Conservation (phyloP, 2,329 filamentous ascomycete species). For the Cercospora berteroae region DNA sequence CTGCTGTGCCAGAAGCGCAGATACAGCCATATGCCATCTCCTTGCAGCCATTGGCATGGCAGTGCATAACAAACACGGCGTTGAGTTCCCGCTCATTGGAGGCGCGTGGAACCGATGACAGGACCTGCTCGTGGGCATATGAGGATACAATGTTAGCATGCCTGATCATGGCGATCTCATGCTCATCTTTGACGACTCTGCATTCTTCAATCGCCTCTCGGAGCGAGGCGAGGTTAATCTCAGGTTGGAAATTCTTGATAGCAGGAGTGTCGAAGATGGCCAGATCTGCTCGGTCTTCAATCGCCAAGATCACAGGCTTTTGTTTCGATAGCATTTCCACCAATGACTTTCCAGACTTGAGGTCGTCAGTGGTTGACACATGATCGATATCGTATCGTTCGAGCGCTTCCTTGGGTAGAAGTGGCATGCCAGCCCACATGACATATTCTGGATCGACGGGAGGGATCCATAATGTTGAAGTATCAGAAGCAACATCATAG, state of each 20-base stretch:
- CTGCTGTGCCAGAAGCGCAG: conserved; percentile 74
- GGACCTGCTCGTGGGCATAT: conserved; percentile 72
- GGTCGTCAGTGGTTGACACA: conserved; percentile 52
- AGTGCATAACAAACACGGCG: conserved; percentile 73
- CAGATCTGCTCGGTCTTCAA: conserved; percentile 66
- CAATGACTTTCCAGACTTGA: conserved; percentile 69
- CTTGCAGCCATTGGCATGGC: conserved; percentile 70
- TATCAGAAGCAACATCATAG: conserved; percentile 74
- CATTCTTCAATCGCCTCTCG: conserved; percentile 73
- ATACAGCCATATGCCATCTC: conserved; percentile 88
- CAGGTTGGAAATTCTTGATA: conserved; percentile 64
- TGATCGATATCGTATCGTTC: conserved; percentile 60
- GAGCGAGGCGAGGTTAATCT: conserved; percentile 57
- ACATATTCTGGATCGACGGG: conserved; percentile 84
- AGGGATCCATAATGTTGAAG: conserved; percentile 86
- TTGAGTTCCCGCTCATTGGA: conserved; percentile 81
- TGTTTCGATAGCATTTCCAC: conserved; percentile 45
- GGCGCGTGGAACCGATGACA: conserved; percentile 60
- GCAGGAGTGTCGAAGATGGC: conserved; percentile 53
- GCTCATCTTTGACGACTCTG: conserved; percentile 77
- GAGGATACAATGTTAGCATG: conserved; percentile 79
- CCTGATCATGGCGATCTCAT: conserved; percentile 80
- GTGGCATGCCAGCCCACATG: conserved; percentile 92
- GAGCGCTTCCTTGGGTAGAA: conserved; percentile 72
- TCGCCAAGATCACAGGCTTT: conserved; percentile 64